Evolutionary conservation across 1,284 basidiomycete species (phyloP), one percentile per base, ranked within the genome.

Genomic region (Apiotrichum akiyoshidainum): DNA sequence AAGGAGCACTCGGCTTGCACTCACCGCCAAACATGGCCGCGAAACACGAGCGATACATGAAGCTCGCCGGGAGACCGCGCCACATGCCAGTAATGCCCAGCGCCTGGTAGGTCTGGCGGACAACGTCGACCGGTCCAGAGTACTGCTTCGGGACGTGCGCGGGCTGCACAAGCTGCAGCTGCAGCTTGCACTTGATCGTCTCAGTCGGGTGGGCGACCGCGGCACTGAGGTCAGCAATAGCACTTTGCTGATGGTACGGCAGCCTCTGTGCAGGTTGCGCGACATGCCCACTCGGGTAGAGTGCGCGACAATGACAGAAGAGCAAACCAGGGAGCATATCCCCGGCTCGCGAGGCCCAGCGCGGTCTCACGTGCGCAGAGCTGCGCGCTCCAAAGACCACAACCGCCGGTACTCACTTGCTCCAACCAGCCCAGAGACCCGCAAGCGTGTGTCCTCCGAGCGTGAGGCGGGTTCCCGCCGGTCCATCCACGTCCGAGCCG

Each of bases 181-280:
- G 78, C 6, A 79, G 71, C 65, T 75, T 75, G 56, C 74, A 72
- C 58, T 79, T 79, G 64, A 79, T 77, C 22, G 72, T 67, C 55
- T 79, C 78, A 5, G 75, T 75, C 0, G 76, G 75, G 61, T 79
- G 77, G n/a, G 78, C 78, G n/a, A 77, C 64, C 11, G 65, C 44
- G 0, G 75, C 72, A 42, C 75, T 77, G 26, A 31, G 26, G 16
- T 41, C 3, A 41, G 57, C 11, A 35, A 61, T 41, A 65, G 62
- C 52, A n/a, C 19, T 17, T 5, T 2, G 16, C 14, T 5, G 14
- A 17, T 12, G 41, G 19, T n/a, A n/a, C n/a, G n/a, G n/a, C n/a
- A n/a, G n/a, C n/a, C n/a, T n/a, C n/a, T n/a, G n/a, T n/a, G n/a
- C n/a, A n/a, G n/a, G n/a, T n/a, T n/a, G n/a, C n/a, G n/a, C n/a